Conservation (phyloP, 1,284 basidiomycete genomes). For the Phenoliferia sp. region DNA sequence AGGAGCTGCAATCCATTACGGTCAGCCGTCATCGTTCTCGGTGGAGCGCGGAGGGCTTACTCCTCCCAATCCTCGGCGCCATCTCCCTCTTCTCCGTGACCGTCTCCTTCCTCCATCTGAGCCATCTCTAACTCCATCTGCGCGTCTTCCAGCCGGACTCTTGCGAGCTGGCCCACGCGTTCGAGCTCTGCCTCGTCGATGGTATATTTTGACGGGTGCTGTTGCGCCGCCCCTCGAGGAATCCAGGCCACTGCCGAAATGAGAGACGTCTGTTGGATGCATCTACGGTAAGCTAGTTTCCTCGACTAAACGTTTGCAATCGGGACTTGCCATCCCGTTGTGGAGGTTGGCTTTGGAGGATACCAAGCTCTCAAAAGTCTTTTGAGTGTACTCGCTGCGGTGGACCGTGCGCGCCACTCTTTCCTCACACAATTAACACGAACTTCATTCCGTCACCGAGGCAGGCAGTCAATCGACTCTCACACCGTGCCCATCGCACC, state of each 20-base stretch:
- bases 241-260: constrained; percentile 66
- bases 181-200: constrained; percentile 87
- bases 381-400: no score
- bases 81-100: constrained; percentile 48
- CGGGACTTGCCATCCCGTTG: no score
- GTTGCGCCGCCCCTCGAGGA: constrained; percentile 67
- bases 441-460: no score
- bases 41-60: constrained; percentile 12
- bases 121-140: constrained; percentile 76
- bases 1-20: neutral
- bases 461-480: no score
- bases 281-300: no score
- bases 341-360: no score
- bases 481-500: no score
- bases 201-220: constrained; percentile 79
- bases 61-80: constrained; percentile 32
- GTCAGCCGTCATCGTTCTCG: neutral
- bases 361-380: no score
- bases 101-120: constrained; percentile 62
- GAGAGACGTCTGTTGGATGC: constrained; percentile 41
- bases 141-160: constrained; percentile 83
- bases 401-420: no score
- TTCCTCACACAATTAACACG: no score
- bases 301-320: no score
- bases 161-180: constrained; percentile 81